Conservation (phyloP, 2,329 filamentous ascomycete species). For the Cladosporium halotolerans region DNA sequence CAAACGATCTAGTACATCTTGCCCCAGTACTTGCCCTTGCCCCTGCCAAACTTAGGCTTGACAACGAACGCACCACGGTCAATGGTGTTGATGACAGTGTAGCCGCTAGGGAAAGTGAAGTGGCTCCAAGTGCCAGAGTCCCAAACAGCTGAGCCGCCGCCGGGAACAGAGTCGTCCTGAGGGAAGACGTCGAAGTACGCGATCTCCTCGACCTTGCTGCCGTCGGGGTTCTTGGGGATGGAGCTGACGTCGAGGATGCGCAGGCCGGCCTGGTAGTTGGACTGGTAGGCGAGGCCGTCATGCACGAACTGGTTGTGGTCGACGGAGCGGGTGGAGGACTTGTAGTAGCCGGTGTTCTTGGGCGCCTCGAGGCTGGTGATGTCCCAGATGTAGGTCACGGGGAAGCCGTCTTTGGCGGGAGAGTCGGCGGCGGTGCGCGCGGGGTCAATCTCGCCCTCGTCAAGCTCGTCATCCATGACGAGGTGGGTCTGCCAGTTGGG, state of each 20-base stretch:
- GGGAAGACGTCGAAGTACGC: constrained; percentile 49
- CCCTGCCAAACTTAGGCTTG: constrained; percentile 27
- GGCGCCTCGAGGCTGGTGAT: constrained; percentile 40
- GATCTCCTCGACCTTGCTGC: constrained; percentile 41
- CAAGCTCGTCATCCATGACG: constrained; percentile 49
- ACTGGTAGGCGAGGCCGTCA: constrained; percentile 33
- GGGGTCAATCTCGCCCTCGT: constrained; percentile 39
- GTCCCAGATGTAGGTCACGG: constrained; percentile 38
- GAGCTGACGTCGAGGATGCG: constrained; percentile 33
- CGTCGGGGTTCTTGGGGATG: constrained; percentile 38
- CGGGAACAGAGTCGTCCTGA: constrained; percentile 41
- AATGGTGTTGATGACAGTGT: constrained; percentile 48
- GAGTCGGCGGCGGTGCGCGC: constrained; percentile 18
- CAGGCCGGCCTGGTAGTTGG: constrained; percentile 33
- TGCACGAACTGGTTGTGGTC: constrained; percentile 40
- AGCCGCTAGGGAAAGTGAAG: constrained; percentile 46
- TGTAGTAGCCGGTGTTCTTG: constrained; percentile 36
- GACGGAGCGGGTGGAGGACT: constrained; percentile 30
- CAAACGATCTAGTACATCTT: constrained; percentile 1
- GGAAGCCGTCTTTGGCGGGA: constrained; percentile 35
- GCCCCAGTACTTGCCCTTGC: constrained; percentile 11
- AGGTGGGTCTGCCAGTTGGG: constrained; percentile 41
- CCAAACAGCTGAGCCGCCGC: constrained; percentile 23
- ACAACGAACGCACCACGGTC: constrained; percentile 47
- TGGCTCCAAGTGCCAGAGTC: constrained; percentile 40